phyloP scores from a whole-genome alignment of 2,329 filamentous ascomycete species.

The Paramyrothecium sp. region DNA sequence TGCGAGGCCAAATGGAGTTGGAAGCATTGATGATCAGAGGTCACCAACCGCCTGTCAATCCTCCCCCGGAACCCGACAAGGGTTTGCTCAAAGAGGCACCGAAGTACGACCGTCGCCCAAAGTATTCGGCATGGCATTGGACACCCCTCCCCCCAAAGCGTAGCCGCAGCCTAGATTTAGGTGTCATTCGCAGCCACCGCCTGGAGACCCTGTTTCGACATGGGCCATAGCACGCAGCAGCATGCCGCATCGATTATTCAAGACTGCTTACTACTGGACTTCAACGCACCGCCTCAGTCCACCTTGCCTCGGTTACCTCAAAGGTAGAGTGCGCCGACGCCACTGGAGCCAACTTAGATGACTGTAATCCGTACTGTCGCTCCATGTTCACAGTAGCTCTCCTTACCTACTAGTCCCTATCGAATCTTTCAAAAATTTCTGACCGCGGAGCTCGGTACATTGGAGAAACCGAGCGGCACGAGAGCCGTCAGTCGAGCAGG shows the following conservation, averaged over 20 bases:
- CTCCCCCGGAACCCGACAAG: background rate
- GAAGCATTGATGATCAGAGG: background rate
- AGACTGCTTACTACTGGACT: background rate
- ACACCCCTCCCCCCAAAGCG: background rate
- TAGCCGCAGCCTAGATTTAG: background rate
- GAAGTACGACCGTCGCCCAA: background rate
- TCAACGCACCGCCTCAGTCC: too few species aligned
- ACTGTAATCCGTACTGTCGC: too few species aligned
- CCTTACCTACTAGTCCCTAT: too few species aligned
- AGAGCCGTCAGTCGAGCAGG: too few species aligned
- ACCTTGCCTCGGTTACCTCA: too few species aligned
- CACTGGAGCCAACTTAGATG: too few species aligned
- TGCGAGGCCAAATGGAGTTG: background rate
- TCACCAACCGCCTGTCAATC: background rate
- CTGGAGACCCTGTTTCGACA: background rate
- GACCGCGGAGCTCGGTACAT: too few species aligned
- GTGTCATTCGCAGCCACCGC: background rate
- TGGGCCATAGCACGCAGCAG: background rate
- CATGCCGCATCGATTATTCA: background rate
- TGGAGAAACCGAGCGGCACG: too few species aligned
- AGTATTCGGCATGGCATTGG: background rate
- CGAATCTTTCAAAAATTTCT: too few species aligned
- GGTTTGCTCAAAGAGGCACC: background rate
- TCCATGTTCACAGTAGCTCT: too few species aligned
- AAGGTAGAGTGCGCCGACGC: too few species aligned